phyloP scores from a whole-genome alignment of 148 eudicot genomes.

The Heliosperma pusillum region DNA sequence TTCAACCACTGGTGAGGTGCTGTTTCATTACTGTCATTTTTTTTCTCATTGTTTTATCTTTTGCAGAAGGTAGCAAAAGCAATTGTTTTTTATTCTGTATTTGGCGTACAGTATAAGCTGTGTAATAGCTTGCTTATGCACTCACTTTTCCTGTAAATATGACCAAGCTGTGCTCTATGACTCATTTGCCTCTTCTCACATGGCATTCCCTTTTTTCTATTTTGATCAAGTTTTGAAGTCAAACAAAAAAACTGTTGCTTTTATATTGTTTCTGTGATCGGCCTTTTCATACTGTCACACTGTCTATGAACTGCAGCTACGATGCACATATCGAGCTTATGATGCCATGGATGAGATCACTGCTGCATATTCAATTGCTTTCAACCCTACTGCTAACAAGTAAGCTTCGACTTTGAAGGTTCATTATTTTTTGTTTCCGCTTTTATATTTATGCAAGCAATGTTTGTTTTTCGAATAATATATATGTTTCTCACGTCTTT shows the following conservation, averaged over 20 bases:
- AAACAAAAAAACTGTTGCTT: background rate
- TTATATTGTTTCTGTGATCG: background rate
- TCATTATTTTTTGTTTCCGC: background rate
- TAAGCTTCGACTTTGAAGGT: conserved; percentile 32
- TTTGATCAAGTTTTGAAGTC: background rate
- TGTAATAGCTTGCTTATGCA: conserved; percentile 11
- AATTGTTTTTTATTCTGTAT: background rate
- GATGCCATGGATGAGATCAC: conserved; percentile 98
- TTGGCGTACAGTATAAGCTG: background rate
- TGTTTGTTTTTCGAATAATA: background rate
- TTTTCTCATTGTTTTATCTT: background rate
- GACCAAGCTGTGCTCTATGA: background rate
- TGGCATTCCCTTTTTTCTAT: background rate
- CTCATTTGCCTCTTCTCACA: background rate
- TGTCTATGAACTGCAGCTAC: conserved; percentile 52
- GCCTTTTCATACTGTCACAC: conserved; percentile 13
- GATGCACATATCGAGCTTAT: conserved; percentile 96
- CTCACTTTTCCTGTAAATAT: background rate
- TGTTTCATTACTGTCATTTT: conserved; percentile 23
- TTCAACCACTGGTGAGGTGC: conserved; percentile 94
- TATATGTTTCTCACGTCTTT: conserved; percentile 9
- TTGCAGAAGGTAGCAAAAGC: background rate
- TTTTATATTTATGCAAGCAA: background rate
- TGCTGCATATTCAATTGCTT: conserved; percentile 88
- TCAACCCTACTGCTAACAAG: conserved; percentile 84